Evolutionary conservation across 2,329 filamentous ascomycete genomes (phyloP), one percentile per base, ranked within the genome.

Genomic region (Ceratocystis colombiana): DNA sequence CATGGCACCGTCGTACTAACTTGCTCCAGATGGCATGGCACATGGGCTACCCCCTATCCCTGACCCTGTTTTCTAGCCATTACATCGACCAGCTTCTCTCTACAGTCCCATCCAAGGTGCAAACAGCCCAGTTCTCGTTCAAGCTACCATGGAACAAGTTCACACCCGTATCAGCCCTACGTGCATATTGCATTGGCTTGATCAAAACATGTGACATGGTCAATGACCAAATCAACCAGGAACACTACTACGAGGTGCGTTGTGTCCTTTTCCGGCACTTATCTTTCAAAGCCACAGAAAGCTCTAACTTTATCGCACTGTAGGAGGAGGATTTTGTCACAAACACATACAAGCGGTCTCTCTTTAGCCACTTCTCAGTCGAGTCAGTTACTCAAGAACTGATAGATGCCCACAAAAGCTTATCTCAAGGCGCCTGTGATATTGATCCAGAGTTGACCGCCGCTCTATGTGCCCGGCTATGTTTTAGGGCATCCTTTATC

Each of bases 321-420:
- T 59, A 93, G 87, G 94, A 99, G 76, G 94, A 99, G 75, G 94
- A 99, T 72, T 96, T 99, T 73, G 90, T 95, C 22, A 92, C 90
- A 5, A 91, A 96, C 74, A 88, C 92, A 0, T 97, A 94, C 73
- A 88, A 91, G 70, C 84, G 92, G 46, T 85, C 84, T 12, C 78
- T 99, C 0, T 80, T 97, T 5, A 84, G 85, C 30, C 77, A 81
- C 15, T 80, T 93, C 67, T 78, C 83, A 17, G 75, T 80, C 1
- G 76, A 79, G 4, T 78, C 81, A n/a, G 79, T 90, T 28, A 77
- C 80, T 53, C 74, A 77, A 7, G 73, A 81, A 30, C 75, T 90
- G 22, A 74, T 80, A 28, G 76, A 81, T 44, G 85, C 85, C 3
- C 75, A 81, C n/a, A 73, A 74, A 12, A 76, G 84, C 68, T 20